A percentile compares a stretch with the other conserved stretches of the same genome.
phyloP scores from a whole-genome alignment of 2,329 filamentous ascomycete genomes.

The Sporothrix pallida region DNA sequence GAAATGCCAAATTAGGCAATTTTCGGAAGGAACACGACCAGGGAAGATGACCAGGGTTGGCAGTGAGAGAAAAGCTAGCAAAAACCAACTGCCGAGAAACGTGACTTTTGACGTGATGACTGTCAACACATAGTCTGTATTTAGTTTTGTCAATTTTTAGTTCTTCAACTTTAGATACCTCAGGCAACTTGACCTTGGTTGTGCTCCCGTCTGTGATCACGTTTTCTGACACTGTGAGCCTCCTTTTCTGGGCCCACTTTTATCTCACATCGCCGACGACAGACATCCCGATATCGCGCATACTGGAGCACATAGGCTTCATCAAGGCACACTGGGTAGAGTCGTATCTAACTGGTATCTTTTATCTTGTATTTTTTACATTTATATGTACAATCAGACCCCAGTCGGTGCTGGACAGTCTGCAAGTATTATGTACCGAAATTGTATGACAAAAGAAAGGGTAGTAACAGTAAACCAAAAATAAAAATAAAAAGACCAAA shows the following conservation, averaged over 20 bases:
- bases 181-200: no score
- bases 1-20: constrained; percentile 18
- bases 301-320: no score
- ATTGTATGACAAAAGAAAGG: neutral
- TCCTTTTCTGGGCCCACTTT: no score
- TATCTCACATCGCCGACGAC: no score
- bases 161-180: no score
- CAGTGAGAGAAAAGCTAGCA: neutral
- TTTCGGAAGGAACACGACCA: neutral
- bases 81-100: neutral
- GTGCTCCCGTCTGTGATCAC: no score
- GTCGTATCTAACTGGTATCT: neutral
- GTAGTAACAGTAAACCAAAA: neutral
- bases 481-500: neutral
- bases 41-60: neutral
- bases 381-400: neutral
- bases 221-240: no score
- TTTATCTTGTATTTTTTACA: constrained; percentile 7
- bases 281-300: no score
- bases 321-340: no score
- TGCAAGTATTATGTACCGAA: constrained; percentile 3
- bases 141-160: no score
- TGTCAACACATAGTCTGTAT: no score
- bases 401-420: neutral
- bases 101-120: neutral